These are phyloP conservation scores for Geosmithia putterillii DNA, from an alignment of 2,329 filamentous ascomycete genomes.

Conservation along the genomic window DNA sequence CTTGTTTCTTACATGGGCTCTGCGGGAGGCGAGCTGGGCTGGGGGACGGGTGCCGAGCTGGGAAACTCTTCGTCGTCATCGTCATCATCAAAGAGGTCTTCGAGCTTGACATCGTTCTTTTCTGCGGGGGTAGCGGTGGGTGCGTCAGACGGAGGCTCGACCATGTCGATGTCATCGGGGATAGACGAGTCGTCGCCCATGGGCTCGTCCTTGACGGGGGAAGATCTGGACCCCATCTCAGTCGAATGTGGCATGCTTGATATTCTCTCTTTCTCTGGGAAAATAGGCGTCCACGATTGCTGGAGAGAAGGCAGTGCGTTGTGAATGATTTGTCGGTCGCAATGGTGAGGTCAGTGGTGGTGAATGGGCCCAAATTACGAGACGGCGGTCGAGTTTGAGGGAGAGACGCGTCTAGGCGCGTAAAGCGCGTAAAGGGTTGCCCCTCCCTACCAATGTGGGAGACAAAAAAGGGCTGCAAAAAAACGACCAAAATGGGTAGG, in stretches of 20 bases:
- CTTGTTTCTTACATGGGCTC: slow-evolving; percentile 25
- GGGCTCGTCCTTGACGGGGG: slow-evolving; percentile 18
- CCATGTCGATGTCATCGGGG: slow-evolving; percentile 23
- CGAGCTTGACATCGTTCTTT: slow-evolving; percentile 39
- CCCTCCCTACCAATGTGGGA: neutral
- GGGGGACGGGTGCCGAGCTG: slow-evolving; percentile 26
- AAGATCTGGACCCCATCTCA: slow-evolving; percentile 14
- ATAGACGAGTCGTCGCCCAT: slow-evolving; percentile 18
- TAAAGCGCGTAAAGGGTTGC: slow-evolving; percentile 3
- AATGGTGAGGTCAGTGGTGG: neutral
- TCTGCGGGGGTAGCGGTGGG: slow-evolving; percentile 6
- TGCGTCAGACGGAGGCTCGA: neutral
- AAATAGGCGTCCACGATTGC: neutral
- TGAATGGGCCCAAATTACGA: neutral
- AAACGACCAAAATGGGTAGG: too few relatives aligned
- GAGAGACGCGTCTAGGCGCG: slow-evolving; percentile 4
- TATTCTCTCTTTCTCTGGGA: neutral
- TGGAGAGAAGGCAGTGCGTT: neutral
- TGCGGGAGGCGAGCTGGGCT: slow-evolving; percentile 26
- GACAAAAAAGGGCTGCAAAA: neutral
- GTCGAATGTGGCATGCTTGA: slow-evolving; percentile 32
- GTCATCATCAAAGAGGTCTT: slow-evolving; percentile 45
- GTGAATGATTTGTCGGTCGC: neutral
- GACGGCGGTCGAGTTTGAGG: neutral
- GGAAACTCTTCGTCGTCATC: slow-evolving; percentile 52